These are phyloP conservation scores for Aspergillus biplanus DNA, from an alignment of 495 filamentous ascomycete genomes.

Conservation along the genomic window DNA sequence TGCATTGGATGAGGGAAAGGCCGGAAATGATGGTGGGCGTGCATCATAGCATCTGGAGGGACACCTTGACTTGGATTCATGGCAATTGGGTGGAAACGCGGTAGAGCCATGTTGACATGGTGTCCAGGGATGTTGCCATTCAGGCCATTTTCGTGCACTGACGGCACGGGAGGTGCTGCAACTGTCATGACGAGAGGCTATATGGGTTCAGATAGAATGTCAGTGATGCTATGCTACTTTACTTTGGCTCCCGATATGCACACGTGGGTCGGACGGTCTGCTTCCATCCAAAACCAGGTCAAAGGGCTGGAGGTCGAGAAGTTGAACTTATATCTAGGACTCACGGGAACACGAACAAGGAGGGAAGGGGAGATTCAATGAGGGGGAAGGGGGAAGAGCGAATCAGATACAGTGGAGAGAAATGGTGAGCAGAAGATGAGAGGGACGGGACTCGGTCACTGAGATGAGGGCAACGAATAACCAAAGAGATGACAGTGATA, in stretches of 20 bases:
- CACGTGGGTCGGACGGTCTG: neutral
- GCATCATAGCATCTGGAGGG: conserved; percentile 44
- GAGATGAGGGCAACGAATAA: conserved; percentile 6
- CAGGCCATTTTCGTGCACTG: conserved; percentile 42
- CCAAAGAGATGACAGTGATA: conserved; percentile 19
- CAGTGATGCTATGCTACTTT: conserved; percentile 19
- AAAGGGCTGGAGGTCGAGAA: neutral
- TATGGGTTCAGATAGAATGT: conserved; percentile 10
- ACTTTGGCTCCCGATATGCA: conserved; percentile 14
- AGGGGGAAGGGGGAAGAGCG: neutral
- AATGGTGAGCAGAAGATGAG: neutral
- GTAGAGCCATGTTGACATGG: conserved; percentile 42
- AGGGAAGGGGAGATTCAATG: neutral
- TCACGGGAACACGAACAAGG: neutral
- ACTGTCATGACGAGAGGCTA: conserved; percentile 40
- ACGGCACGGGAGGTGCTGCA: conserved; percentile 45
- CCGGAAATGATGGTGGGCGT: conserved; percentile 43
- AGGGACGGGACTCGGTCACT: neutral
- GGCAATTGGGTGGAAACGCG: conserved; percentile 52
- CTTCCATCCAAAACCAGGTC: conserved; percentile 1
- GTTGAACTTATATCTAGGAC: neutral
- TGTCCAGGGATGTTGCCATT: conserved; percentile 34
- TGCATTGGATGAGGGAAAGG: conserved; percentile 43
- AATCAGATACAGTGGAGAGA: neutral
- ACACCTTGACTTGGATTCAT: conserved; percentile 48